These are phyloP conservation scores for Aspergillus pseudoglaucus DNA, from an alignment of 2,329 filamentous ascomycete species.

Conservation along the genomic window DNA sequence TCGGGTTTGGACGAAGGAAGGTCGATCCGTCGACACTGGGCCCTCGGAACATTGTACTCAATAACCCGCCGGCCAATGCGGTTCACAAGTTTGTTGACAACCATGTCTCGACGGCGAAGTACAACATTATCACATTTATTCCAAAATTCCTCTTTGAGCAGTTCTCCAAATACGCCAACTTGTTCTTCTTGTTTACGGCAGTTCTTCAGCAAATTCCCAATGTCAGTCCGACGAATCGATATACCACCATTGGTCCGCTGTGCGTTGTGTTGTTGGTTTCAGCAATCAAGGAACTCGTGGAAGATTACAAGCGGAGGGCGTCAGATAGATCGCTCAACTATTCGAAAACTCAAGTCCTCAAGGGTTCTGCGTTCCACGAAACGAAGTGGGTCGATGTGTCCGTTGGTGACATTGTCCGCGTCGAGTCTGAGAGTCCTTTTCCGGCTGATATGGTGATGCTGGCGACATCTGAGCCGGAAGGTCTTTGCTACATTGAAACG, in stretches of 20 bases:
- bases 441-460: constrained; percentile 88
- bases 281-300: constrained; percentile 86
- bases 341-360: constrained; percentile 74
- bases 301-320: constrained; percentile 83
- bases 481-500: constrained; percentile 96
- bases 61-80: constrained; percentile 89
- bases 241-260: constrained; percentile 94
- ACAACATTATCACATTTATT: constrained; percentile 86
- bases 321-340: constrained; percentile 84
- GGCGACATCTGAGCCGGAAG: constrained; percentile 93
- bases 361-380: constrained; percentile 76
- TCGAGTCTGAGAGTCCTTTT: constrained; percentile 92
- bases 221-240: constrained; percentile 89
- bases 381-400: constrained; percentile 90
- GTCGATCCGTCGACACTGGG: constrained; percentile 85
- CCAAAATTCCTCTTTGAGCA: constrained; percentile 98
- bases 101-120: constrained; percentile 95
- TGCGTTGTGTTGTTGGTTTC: constrained; percentile 88
- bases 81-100: constrained; percentile 91
- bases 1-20: constrained; percentile 78
- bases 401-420: constrained; percentile 86
- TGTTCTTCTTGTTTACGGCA: constrained; percentile 98
- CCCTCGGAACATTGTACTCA: constrained; percentile 87
- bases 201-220: constrained; percentile 90
- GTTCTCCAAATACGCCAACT: constrained; percentile 97